phyloP scores from a whole-genome alignment of 441 rosid genomes.

The Cnidoscolus chayamansa region DNA sequence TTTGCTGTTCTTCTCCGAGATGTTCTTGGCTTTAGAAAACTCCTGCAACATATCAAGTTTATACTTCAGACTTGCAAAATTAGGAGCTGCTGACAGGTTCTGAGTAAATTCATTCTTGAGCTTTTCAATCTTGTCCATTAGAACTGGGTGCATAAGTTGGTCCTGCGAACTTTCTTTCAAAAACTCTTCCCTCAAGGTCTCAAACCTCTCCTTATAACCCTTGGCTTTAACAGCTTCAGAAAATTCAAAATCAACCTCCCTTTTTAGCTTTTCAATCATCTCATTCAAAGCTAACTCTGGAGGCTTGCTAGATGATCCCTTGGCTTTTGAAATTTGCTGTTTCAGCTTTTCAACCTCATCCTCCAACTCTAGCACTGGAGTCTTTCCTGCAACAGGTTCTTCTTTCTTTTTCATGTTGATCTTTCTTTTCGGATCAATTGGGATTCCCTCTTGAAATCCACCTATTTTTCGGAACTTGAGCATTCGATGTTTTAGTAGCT shows the following conservation, averaged over 20 bases:
- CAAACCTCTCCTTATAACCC: constrained; percentile 56
- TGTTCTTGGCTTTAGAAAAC: constrained; percentile 52
- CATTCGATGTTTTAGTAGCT: constrained; percentile 57
- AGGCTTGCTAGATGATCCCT: constrained; percentile 53
- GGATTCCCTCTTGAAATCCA: constrained; percentile 53
- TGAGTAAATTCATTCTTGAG: constrained; percentile 57
- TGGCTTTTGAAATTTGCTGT: constrained; percentile 59
- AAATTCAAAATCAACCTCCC: constrained; percentile 68
- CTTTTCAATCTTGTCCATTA: constrained; percentile 58
- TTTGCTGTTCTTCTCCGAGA: constrained; percentile 35
- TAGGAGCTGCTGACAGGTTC: constrained; percentile 53
- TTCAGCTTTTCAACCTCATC: constrained; percentile 61
- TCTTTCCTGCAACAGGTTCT: constrained; percentile 25
- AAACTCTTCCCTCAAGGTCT: constrained; percentile 46
- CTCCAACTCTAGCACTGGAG: constrained; percentile 45
- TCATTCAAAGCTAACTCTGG: constrained; percentile 47
- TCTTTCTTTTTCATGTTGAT: constrained; percentile 72
- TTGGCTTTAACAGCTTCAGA: constrained; percentile 55
- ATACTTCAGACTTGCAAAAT: constrained; percentile 51
- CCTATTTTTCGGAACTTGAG: constrained; percentile 74
- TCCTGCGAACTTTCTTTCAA: constrained; percentile 45
- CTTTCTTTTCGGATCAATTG: constrained; percentile 53
- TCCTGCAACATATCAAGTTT: constrained; percentile 73
- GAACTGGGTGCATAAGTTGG: constrained; percentile 55
- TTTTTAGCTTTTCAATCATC: constrained; percentile 65